Conservation (phyloP, 1,284 basidiomycete genomes). For the Athelia psychrophila region DNA sequence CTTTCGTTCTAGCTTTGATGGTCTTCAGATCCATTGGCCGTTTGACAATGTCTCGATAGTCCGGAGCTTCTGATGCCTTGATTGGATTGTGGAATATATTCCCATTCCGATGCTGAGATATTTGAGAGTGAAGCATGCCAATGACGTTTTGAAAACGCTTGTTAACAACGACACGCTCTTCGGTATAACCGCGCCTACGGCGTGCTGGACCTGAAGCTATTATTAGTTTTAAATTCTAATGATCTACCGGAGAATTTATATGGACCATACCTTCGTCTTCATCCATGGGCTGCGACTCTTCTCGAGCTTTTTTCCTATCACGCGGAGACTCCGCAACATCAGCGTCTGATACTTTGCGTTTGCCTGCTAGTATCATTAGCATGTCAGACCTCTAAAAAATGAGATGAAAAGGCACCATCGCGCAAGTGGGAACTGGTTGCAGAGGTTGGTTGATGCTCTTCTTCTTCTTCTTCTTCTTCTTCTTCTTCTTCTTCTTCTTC, state of each 20-base stretch:
- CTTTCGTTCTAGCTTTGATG: conserved; percentile 79
- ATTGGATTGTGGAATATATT: conserved; percentile 92
- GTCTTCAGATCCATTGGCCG: conserved; percentile 93
- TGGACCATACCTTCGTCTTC: conserved; percentile 67
- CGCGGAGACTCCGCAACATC: conserved; percentile 50
- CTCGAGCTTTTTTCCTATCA: conserved; percentile 63
- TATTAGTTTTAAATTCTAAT: background rate
- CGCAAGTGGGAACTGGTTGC: too few species aligned
- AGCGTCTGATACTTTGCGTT: conserved; percentile 62
- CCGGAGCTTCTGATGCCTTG: conserved; percentile 82
- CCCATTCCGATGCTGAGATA: conserved; percentile 81
- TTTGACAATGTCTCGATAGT: conserved; percentile 89
- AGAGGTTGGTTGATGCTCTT: background rate
- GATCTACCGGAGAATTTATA: background rate
- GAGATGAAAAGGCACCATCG: background rate
- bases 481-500: conserved; percentile 6
- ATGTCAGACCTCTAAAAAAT: background rate
- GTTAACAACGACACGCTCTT: conserved; percentile 49
- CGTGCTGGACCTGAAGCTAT: conserved; percentile 25
- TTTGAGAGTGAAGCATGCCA: conserved; percentile 75
- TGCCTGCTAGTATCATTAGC: conserved; percentile 38
- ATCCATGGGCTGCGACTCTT: conserved; percentile 65
- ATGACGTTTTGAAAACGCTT: conserved; percentile 83
- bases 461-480: conserved; percentile 2
- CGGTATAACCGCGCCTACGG: conserved; percentile 31